Base-by-base conservation (phyloP, 2,329 filamentous ascomycete species). In the Hypoxylon sp. region DNA sequence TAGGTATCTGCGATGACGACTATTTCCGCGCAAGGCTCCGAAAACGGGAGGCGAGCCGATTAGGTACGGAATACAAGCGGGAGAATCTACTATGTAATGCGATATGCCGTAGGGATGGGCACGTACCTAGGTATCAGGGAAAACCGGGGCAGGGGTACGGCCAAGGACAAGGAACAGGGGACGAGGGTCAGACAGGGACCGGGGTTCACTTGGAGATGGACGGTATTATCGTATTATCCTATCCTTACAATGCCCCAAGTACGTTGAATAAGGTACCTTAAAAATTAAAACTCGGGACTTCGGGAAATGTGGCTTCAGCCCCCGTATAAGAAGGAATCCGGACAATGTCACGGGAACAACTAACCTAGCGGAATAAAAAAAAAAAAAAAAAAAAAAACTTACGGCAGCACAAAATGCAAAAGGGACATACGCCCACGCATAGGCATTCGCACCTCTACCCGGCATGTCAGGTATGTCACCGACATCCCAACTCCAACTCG, bases 11-110 rank as follows among this genome's bases (percentile, higher is more conserved):
- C 60, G 61, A 70, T 72, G 71, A 71, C 65, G 71, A 72, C 66
- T 68, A 65, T 67, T 62, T 26, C 64, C 65, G 69, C 62, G 68
- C 71, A 67, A 75, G 73, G 73, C 73, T 75, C 73, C 73, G 73
- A 75, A 71, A 74, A 66, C 73, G 73, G 73, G 70, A 72, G 63
- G 64, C 65, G 58, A 69, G 53, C 64, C 63, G 65, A 64, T 68
- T 66, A 65, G 63, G 65, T 65, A 53, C n/a, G n/a, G n/a, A n/a
- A n/a, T n/a, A n/a, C 59, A 50, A 48, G 28, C 39, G 51, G 44
- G 47, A 46, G 44, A 20, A 50, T 41, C 24, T 65, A n/a, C n/a
- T n/a, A n/a, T n/a, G n/a, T n/a, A 60, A 50, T 61, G 57, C 44
- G 64, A 64, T 67, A 64, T 67, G 61, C 64, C 58, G 57, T 64